Base-by-base conservation (phyloP, 495 filamentous ascomycete genomes). In the Neurospora sp. region DNA sequence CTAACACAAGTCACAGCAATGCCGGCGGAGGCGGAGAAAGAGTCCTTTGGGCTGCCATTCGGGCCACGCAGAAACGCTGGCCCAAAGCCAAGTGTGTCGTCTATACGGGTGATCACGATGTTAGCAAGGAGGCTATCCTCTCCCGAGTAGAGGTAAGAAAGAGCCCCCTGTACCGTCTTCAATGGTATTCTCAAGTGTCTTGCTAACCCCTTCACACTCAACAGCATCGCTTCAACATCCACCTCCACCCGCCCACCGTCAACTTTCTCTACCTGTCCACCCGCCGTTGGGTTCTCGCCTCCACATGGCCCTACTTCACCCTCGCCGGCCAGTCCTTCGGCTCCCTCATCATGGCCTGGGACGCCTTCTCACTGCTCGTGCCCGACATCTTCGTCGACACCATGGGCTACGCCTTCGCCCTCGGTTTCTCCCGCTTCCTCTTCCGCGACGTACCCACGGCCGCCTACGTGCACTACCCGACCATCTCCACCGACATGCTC, bases 401-500 rank as follows among this genome's bases (percentile, higher is more conserved):
- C 7, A 97, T 98, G 94, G 96, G 96, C 76, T 98, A 98, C 80
- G 93, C 95, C 27, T 99, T 98, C 80, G 87, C 92, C 3, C 86
- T 97, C 12, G 93, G 92, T 5, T 83, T 97, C 14, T 90, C 87
- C 82, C 96, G 95, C 78, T 87, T 90, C 66, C 86, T 98, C 27
- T 98, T 99, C 82, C 91, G 87, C 1, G 79, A 83, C 16, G 89
- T 98, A 23, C 94, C 96, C 4, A 96, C 93, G 3, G 93, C 87
- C 41, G 96, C 96, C 16, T 99, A 99, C 78, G 94, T 99, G 3
- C 96, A 99, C 81, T 99, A 98, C 79, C 96, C 96, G 7, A 98
- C 96, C 66, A 99, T 99, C 69, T 97, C 94, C 6, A 99, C 95
- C 40, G 96, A 99, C 81, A 99, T 99, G 96, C 90, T 99, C 7